Percentiles rank a stretch among this genome's conserved stretches.
phyloP scores from a whole-genome alignment of 2,329 filamentous ascomycete genomes.

The Paraphaeosphaeria minitans region DNA sequence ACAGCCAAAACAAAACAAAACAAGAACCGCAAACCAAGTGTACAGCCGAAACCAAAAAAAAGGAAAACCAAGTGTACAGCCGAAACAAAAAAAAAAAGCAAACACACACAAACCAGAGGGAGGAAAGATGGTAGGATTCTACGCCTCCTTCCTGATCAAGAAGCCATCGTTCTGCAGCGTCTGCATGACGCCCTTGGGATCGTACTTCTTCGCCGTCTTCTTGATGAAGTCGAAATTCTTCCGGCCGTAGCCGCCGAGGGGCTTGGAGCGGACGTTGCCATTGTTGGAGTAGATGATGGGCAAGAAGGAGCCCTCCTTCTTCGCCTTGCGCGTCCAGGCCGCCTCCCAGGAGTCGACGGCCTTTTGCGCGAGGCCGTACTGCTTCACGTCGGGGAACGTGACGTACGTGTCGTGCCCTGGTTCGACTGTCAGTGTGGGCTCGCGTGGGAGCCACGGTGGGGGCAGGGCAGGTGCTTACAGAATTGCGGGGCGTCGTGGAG shows the following conservation, averaged over 20 bases:
- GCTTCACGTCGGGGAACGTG: neutral
- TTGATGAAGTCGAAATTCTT: neutral
- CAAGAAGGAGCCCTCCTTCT: neutral
- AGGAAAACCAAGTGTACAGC: too few relatives aligned
- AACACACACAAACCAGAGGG: too few relatives aligned
- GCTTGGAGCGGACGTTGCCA: neutral
- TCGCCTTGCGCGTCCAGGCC: neutral
- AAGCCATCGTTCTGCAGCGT: neutral
- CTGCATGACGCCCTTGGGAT: neutral
- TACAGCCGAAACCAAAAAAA: too few relatives aligned
- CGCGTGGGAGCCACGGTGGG: neutral
- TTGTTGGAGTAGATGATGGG: neutral
- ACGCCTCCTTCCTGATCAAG: slow-evolving; percentile 37
- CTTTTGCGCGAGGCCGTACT: neutral
- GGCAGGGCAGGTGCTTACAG: neutral
- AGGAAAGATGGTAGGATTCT: too few relatives aligned
- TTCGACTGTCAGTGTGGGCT: neutral
- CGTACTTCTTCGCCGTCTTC: neutral
- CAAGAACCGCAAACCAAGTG: too few relatives aligned
- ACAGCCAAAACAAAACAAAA: too few relatives aligned
- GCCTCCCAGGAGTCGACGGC: neutral
- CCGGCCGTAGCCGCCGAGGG: neutral
- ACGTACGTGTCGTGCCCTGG: neutral
- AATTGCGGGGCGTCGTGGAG: neutral
- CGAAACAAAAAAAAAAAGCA: too few relatives aligned